Evolutionary conservation across 1,284 basidiomycete species (phyloP), one percentile per base, ranked within the genome.

Genomic region (Cronartium quercuum): DNA sequence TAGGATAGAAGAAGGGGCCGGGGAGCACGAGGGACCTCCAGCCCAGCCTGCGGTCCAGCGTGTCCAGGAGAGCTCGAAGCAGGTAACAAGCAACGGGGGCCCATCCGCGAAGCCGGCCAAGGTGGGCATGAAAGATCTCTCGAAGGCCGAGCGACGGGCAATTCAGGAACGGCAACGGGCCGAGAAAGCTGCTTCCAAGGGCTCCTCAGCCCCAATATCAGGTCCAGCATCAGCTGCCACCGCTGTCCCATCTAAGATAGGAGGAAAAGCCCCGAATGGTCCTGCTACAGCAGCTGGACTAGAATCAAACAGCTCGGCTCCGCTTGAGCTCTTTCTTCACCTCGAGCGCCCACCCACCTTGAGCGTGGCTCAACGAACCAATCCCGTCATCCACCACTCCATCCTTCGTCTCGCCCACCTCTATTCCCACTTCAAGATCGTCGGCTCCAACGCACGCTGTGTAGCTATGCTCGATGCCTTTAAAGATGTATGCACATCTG

Each of bases 391-490:
- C 78, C 88, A 96, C 83, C 91, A 90, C 78, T 85, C 87, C 35
- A 87, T 93, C 80, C 82, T 90, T 77, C 85, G 89, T 68, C 86
- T 94, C 34, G 91, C 89, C 18, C 83, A 93, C 29, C 88, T 91
- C 77, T 93, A 92, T 81, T 87, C 90, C 6, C 88, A 90, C 78
- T 93, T 93, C 84, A 89, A 88, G 81, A 90, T 94, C 78, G 89
- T 87, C 58, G 91, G 91, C 21, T 90, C 91, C 21, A 94, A 94
- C 82, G 92, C 92, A 12, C 85, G 91, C 75, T 92, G 91, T 82
- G 91, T 94, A 68, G 90, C 91, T n/a, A 91, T 90, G 71, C 82
- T 94, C 76, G 88, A 86, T 47, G 88, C 90, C 3, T 91, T 94
- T 92, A 83, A 88, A 87, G 40, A 91, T 91, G 78, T 57, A 87